phyloP scores from a whole-genome alignment of 345 rosid genomes.

The Eucalyptus viminalis region DNA sequence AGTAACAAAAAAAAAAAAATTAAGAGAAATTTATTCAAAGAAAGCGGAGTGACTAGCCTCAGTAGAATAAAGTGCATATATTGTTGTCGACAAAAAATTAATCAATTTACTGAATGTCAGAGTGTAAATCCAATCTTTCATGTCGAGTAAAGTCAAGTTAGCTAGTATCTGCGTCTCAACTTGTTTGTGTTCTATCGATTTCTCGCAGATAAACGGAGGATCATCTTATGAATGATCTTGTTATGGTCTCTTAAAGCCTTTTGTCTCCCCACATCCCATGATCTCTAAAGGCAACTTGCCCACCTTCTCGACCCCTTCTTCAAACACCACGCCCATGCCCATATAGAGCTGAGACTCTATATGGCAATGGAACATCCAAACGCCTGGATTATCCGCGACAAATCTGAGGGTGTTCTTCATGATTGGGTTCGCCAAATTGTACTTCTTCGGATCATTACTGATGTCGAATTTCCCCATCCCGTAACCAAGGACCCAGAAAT shows the following conservation, averaged over 20 bases:
- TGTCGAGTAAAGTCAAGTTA: neutral
- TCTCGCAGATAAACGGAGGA: neutral
- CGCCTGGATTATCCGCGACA: neutral
- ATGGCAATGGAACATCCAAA: slow-evolving; percentile 51
- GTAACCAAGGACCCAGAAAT: slow-evolving; percentile 70
- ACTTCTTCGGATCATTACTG: slow-evolving; percentile 23
- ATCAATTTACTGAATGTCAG: neutral
- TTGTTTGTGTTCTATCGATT: neutral
- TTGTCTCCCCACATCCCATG: slow-evolving; percentile 42
- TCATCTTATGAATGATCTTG: no score
- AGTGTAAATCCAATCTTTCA: neutral
- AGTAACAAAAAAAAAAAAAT: neutral
- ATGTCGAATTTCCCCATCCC: slow-evolving; percentile 62
- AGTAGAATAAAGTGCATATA: neutral
- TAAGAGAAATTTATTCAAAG: neutral
- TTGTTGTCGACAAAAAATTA: neutral
- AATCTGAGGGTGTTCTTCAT: slow-evolving; percentile 77
- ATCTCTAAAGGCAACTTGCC: slow-evolving; percentile 43
- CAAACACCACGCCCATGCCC: slow-evolving; percentile 70
- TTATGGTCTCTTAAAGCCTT: neutral
- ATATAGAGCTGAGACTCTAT: slow-evolving; percentile 55
- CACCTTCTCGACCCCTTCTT: slow-evolving; percentile 35
- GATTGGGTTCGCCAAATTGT: slow-evolving; percentile 50
- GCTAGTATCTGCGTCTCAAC: neutral
- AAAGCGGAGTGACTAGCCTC: neutral